Conservation (phyloP, 1,284 basidiomycete genomes). For the Serendipita sp. region DNA sequence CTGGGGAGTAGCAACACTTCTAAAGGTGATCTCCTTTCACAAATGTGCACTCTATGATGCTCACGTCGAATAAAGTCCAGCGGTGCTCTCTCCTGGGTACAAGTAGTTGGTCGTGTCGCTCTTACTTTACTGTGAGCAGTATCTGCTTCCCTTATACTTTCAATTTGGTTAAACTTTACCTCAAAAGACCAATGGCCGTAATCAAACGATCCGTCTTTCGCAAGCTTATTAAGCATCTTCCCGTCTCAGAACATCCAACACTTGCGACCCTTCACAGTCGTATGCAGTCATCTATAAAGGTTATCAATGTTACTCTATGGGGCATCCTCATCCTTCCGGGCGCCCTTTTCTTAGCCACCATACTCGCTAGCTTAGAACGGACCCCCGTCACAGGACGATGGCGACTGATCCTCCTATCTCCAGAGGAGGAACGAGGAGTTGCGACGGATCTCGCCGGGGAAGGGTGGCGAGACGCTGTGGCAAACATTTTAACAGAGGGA, state of each 20-base stretch:
- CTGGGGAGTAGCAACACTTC: constrained; percentile 26
- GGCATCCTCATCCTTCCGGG: constrained; percentile 53
- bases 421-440: constrained; percentile 80
- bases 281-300: constrained; percentile 16
- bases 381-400: constrained; percentile 78
- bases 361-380: constrained; percentile 63
- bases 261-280: not conserved
- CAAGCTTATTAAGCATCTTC: constrained; percentile 21
- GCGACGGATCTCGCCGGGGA: constrained; percentile 59
- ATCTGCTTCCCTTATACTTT: constrained; percentile 8
- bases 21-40: constrained; percentile 31
- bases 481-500: constrained; percentile 51
- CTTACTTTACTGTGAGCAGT: constrained; percentile 41
- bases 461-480: constrained; percentile 75
- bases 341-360: constrained; percentile 56
- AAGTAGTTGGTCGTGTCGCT: constrained; percentile 50
- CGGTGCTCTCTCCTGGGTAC: constrained; percentile 42
- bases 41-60: not conserved
- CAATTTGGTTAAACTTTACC: too few species aligned
- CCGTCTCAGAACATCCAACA: not conserved
- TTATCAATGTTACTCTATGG: constrained; percentile 18
- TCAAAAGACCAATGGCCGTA: constrained; percentile 34
- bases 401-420: constrained; percentile 75
- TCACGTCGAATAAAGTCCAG: constrained; percentile 27
- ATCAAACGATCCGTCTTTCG: constrained; percentile 23